Evolutionary conservation across 371 early-diverging fungal species (phyloP).

Genomic region (Rhizopus sp.): DNA sequence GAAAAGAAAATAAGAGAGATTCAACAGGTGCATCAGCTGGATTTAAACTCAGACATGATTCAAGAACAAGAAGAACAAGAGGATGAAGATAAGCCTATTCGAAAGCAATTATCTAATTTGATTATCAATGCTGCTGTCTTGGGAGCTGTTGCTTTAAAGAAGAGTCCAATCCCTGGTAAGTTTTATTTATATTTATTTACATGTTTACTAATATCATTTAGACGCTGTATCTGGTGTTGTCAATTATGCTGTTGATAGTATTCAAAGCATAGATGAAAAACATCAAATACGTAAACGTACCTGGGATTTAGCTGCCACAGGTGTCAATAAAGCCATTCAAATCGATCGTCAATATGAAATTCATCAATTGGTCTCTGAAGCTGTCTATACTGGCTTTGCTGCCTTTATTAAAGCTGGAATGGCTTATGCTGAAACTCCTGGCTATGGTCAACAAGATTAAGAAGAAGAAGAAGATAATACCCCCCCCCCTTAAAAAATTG

Average conservation of each 20-base stretch:
- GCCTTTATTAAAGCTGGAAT: conserved; percentile 62
- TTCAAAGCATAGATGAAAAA: conserved; percentile 51
- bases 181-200: not conserved
- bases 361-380: conserved; percentile 56
- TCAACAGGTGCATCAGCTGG: conserved; percentile 21
- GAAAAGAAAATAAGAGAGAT: conserved; percentile 38
- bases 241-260: conserved; percentile 40
- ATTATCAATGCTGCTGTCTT: conserved; percentile 55
- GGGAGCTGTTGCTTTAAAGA: conserved; percentile 64
- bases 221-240: conserved; percentile 51
- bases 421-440: conserved; percentile 62
- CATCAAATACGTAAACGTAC: conserved; percentile 55
- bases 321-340: conserved; percentile 54
- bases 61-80: conserved; percentile 11
- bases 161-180: conserved; percentile 63
- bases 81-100: conserved; percentile 13
- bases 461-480: not conserved
- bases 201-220: not conserved
- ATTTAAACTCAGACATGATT: conserved; percentile 14
- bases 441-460: conserved; percentile 1
- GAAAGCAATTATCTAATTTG: conserved; percentile 38
- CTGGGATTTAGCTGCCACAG: conserved; percentile 50
- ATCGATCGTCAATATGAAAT: conserved; percentile 62
- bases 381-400: conserved; percentile 51
- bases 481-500: not conserved